These are phyloP conservation scores for Gossypium davidsonii DNA, from an alignment of 441 rosid genomes.

Conservation along the genomic window DNA sequence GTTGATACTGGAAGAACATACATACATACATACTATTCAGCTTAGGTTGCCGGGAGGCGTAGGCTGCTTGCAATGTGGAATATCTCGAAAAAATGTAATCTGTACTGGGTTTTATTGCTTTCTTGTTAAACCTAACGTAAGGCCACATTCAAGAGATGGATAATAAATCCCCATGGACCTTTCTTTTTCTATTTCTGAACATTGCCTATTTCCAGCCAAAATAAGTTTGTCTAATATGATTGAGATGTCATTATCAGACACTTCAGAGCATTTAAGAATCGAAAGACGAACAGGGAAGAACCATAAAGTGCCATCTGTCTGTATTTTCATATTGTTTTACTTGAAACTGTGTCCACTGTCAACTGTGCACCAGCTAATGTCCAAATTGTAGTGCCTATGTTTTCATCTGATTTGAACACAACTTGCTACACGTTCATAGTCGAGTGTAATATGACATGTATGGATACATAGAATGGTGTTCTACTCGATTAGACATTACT, in stretches of 20 bases:
- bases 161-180: not conserved
- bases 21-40: not conserved
- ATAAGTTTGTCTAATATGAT: not conserved
- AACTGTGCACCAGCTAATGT: not conserved
- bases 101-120: not conserved
- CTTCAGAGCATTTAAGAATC: not conserved
- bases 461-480: not conserved
- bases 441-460: not conserved
- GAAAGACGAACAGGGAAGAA: not conserved
- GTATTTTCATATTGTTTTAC: not conserved
- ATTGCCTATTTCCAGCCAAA: not conserved
- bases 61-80: not conserved
- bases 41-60: not conserved
- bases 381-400: not conserved
- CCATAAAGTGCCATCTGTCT: not conserved
- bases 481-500: not conserved
- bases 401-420: slow-evolving; percentile 3
- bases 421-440: not conserved
- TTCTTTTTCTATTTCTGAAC: not conserved
- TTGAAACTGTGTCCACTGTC: not conserved
- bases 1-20: not conserved
- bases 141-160: not conserved
- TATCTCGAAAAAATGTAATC: not conserved
- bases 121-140: not conserved
- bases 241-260: not conserved